A percentile compares a stretch with the other conserved stretches of the same genome.
Evolutionary conservation across 805 yeast species (phyloP).

Genomic region (Spathaspora girioi): DNA sequence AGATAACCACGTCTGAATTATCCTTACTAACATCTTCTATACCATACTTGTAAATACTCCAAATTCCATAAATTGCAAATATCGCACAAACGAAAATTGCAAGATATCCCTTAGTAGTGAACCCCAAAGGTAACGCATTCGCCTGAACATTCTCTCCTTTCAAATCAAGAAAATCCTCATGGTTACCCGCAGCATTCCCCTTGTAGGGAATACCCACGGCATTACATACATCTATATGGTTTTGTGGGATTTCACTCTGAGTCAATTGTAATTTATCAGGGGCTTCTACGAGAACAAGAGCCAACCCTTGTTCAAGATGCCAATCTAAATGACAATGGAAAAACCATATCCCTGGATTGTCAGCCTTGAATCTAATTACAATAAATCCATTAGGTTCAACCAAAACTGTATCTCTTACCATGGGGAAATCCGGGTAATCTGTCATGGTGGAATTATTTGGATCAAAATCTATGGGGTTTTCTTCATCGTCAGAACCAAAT

Average conservation of each 20-base stretch:
- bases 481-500: constrained; percentile 57
- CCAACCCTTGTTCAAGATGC: constrained; percentile 96
- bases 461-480: constrained; percentile 48
- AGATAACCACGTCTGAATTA: constrained; percentile 42
- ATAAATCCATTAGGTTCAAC: constrained; percentile 83
- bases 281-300: constrained; percentile 76
- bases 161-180: constrained; percentile 58
- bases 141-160: constrained; percentile 60
- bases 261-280: constrained; percentile 59
- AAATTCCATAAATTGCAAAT: constrained; percentile 58
- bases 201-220: constrained; percentile 40
- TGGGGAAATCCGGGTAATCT: constrained; percentile 66
- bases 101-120: constrained; percentile 65
- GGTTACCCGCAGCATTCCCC: constrained; percentile 70
- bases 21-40: constrained; percentile 56
- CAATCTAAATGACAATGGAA: constrained; percentile 99
- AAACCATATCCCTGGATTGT: constrained; percentile 97
- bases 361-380: constrained; percentile 82
- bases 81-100: constrained; percentile 54
- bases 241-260: constrained; percentile 35
- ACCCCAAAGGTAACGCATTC: constrained; percentile 63
- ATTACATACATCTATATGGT: constrained; percentile 49
- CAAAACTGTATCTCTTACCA: constrained; percentile 78
- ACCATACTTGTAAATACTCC: constrained; percentile 59
- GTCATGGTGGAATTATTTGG: constrained; percentile 22